Percentiles rank a stretch among this genome's conserved stretches.
phyloP scores from a whole-genome alignment of 1,139 yeast species.

The Pichia sp. region DNA sequence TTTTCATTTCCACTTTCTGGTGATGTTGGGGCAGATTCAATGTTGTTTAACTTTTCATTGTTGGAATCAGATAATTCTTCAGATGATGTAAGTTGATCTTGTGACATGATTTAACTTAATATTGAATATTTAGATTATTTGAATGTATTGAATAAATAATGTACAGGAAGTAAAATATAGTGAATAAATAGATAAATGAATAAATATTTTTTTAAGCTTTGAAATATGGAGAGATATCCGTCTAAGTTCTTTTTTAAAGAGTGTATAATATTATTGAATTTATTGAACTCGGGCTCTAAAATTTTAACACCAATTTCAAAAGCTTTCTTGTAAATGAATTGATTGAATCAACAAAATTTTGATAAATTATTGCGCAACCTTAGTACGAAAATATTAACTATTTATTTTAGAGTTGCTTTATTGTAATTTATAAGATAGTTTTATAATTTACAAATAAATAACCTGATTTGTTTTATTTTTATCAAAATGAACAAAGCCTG shows the following conservation, averaged over 20 bases:
- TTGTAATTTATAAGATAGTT: not conserved
- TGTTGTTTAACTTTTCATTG: slow-evolving; percentile 9
- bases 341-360: slow-evolving; percentile 9
- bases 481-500: not conserved
- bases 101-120: slow-evolving; percentile 6
- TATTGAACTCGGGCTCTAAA: slow-evolving; percentile 28
- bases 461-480: not conserved
- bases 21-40: slow-evolving; percentile 21
- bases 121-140: not conserved
- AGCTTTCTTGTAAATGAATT: slow-evolving; percentile 13
- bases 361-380: slow-evolving; percentile 3
- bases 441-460: not conserved
- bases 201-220: slow-evolving; percentile 10
- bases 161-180: not conserved
- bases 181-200: slow-evolving; percentile 5
- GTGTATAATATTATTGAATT: not conserved
- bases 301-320: slow-evolving; percentile 30
- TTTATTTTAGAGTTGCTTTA: not conserved
- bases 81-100: slow-evolving; percentile 15
- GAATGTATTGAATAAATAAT: not conserved
- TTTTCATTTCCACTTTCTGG: slow-evolving; percentile 27
- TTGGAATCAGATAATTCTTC: slow-evolving; percentile 25
- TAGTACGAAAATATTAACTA: not conserved
- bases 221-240: slow-evolving; percentile 30
- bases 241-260: slow-evolving; percentile 21